Base-by-base conservation (phyloP, 352 stramenopile genomes). In the Globisporangium echinulatum region DNA sequence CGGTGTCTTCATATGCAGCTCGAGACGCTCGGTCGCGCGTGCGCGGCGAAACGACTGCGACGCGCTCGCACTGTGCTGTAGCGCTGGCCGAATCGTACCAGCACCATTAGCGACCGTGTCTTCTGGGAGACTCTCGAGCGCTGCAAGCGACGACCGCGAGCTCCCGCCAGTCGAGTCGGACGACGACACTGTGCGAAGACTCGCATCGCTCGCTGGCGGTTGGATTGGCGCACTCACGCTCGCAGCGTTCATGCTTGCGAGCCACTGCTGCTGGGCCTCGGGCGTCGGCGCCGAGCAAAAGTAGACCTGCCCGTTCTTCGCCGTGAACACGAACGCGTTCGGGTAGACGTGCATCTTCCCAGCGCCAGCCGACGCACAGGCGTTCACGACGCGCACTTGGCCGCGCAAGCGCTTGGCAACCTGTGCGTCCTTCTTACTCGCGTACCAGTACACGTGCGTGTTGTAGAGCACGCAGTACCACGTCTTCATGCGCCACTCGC, bases 401-500 rank as follows among this genome's bases (percentile, higher is more conserved):
- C 61, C 55, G 14, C 59, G 56, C 15, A 72, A 52, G 7, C 59
- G 55, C 19, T 59, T 58, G 7, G 66, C 69, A 8, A 62, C 59
- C 17, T 54, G 53, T n/a, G 66, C 67, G 66, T 77, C 69, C 9
- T 53, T 56, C 58, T 77, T 68, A 43, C 36, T 67, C 25, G 63
- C 39, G 58, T 74, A 77, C 52, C 66, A 71, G 52, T 61, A 68
- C 15, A 77, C 4, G 19, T 74, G 59, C 38, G 56, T 17, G 37
- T 69, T 66, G 53, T 65, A 66, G 55, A 73, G 67, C 49, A 66
- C 56, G 54, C 63, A 74, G 58, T 72, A 77, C 69, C 69, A 77
- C 38, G 69, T 77, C 52, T 77, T 77, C 66, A 77, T 71, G 48
- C 69, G 69, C 69, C 69, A 77, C 60, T 72, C 69, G 40, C 60